phyloP scores from a whole-genome alignment of 257 asterid species.

The Fraxinus excelsior region DNA sequence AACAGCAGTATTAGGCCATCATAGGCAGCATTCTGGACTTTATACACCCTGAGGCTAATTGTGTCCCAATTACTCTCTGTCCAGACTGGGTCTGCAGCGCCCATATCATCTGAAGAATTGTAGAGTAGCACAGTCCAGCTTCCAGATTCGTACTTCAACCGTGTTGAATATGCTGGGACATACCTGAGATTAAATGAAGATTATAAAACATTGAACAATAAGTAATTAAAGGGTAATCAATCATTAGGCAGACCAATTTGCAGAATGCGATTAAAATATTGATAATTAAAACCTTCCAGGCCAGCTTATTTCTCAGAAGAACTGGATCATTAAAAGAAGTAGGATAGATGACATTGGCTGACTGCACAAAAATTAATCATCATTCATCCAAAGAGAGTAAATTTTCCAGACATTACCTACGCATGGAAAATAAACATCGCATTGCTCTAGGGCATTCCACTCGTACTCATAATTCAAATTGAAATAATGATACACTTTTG shows the following conservation, averaged over 20 bases:
- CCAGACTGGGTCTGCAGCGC: constrained; percentile 75
- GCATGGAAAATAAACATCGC: not conserved
- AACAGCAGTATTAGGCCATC: constrained; percentile 59
- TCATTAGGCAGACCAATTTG: not conserved
- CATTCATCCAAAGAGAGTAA: not conserved
- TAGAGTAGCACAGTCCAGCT: constrained; percentile 65
- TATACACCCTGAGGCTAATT: constrained; percentile 60
- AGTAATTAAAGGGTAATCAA: not conserved
- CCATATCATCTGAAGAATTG: constrained; percentile 59
- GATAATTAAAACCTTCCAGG: not conserved
- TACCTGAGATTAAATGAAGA: constrained; percentile 48
- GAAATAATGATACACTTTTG: not conserved
- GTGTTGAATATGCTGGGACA: constrained; percentile 92
- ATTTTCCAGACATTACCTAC: not conserved
- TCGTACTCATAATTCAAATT: not conserved
- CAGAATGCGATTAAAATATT: not conserved
- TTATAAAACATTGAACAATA: not conserved
- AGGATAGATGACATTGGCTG: not conserved
- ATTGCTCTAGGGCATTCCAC: not conserved
- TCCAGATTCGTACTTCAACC: constrained; percentile 67
- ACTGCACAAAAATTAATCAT: not conserved
- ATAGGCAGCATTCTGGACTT: constrained; percentile 53
- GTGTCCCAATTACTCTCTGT: constrained; percentile 94
- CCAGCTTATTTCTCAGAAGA: constrained; percentile 7
- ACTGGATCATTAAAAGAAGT: not conserved